A percentile compares a stretch with the other conserved stretches of the same genome.
phyloP scores from a whole-genome alignment of 768 basidiomycete genomes.

The Leccinum broughii region DNA sequence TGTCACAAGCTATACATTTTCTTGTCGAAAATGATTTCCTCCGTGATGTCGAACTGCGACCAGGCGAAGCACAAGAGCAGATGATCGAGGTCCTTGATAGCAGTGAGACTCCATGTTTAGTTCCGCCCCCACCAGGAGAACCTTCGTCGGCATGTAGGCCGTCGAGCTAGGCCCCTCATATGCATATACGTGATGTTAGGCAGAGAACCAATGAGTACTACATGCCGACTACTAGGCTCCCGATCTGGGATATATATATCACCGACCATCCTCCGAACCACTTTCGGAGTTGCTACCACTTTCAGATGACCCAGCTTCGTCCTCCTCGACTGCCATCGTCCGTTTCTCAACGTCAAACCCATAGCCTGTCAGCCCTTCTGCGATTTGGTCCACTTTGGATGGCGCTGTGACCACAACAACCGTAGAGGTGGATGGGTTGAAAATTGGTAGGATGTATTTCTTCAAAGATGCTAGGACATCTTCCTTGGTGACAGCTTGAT shows the following conservation, averaged over 20 bases:
- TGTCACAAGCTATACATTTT: conserved; percentile 91
- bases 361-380: conserved; percentile 54
- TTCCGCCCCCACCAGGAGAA: background rate
- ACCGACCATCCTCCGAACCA: conserved; percentile 24
- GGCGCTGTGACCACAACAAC: conserved; percentile 84
- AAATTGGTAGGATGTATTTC: conserved; percentile 82
- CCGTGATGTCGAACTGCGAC: conserved; percentile 71
- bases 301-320: conserved; percentile 41
- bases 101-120: conserved; percentile 9
- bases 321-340: conserved; percentile 62
- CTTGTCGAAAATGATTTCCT: conserved; percentile 89
- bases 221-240: background rate
- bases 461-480: conserved; percentile 70
- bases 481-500: conserved; percentile 75
- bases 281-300: conserved; percentile 34
- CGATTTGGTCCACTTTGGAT: conserved; percentile 72
- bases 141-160: background rate
- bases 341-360: conserved; percentile 82
- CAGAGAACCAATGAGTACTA: background rate
- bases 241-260: conserved; percentile 2
- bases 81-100: conserved; percentile 60
- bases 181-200: background rate
- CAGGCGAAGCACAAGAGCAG: conserved; percentile 69
- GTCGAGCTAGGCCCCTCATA: background rate
- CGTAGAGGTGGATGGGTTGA: conserved; percentile 72